phyloP scores from a whole-genome alignment of 176 grass and related monocot genomes.

The Triticum dicoccoides region DNA sequence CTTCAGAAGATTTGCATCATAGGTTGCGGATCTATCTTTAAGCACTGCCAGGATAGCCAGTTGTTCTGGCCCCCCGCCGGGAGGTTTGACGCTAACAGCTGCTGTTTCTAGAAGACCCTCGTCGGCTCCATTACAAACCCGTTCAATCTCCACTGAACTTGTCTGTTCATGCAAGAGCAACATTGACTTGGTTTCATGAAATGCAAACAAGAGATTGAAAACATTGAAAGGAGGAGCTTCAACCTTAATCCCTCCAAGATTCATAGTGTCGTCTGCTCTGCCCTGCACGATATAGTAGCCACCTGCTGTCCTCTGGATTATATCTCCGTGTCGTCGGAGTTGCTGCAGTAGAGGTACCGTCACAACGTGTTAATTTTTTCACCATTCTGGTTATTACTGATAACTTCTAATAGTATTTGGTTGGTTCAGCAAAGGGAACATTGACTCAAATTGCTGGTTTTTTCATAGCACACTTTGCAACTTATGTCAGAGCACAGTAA shows the following conservation, averaged over 20 bases:
- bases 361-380: background rate
- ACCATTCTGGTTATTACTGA: background rate
- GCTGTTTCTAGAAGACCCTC: constrained; percentile 81
- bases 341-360: constrained; percentile 38
- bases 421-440: constrained; percentile 20
- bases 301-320: constrained; percentile 79
- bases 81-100: constrained; percentile 66
- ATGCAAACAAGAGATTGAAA: background rate
- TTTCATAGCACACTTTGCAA: background rate
- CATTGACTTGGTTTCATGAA: constrained; percentile 3
- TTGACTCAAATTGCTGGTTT: background rate
- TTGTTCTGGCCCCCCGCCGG: constrained; percentile 69
- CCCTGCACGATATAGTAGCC: constrained; percentile 82
- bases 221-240: background rate
- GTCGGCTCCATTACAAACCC: constrained; percentile 74
- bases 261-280: constrained; percentile 88
- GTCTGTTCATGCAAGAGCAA: constrained; percentile 41
- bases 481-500: background rate
- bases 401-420: background rate
- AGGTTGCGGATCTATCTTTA: constrained; percentile 45
- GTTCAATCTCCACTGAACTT: constrained; percentile 91
- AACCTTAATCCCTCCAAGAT: constrained; percentile 95
- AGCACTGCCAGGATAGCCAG: constrained; percentile 73
- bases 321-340: constrained; percentile 81
- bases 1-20: constrained; percentile 47